Evolutionary conservation across 2,329 filamentous ascomycete species (phyloP), one percentile per base, ranked within the genome.

Genomic region (Plectosphaerella plurivora): DNA sequence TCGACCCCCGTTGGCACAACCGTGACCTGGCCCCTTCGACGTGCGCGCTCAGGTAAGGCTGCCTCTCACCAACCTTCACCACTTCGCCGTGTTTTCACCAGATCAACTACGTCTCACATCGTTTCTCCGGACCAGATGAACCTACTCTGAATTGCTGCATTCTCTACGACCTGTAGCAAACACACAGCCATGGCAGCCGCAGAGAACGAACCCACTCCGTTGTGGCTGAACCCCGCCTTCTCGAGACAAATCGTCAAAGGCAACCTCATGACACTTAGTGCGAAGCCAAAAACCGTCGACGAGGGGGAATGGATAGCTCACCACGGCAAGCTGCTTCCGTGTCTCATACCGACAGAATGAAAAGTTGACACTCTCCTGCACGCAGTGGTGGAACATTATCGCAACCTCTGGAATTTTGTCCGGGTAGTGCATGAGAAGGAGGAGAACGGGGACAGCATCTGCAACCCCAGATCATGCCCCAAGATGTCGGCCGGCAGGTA

Each of bases 211-310:
- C 76, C 76, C 5, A 65, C 76, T 39, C 84, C 85, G 7, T 71
- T 86, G 58, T 88, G 86, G 79, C 78, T 88, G 60, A 83, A 85
- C 60, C 77, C 84, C 47, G 73, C 79, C 55, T 84, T 86, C 63
- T 83, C 87, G 53, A 86, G 84, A 62, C 82, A 92, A 62, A 91
- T 92, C 57, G 89, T 94, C 61, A 93, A 91, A 73, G 90, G 90
- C 55, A 95, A 94, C 72, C 94, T 95, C 68, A 89, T 93, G 84
- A 94, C 90, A 6, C 73, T 95, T 52, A 91, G 89, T 61, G 88
- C 88, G 53, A 86, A 89, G 67, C 90, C 90, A 12, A 88, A 89
- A 70, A 88, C 91, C 55, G 87, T 94, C 46, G 90, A 94, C 63
- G 81, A 87, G 62, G 90, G 88, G 57, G 90, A 95, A 71, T 95